These are phyloP conservation scores for Cercospora zeina DNA, from an alignment of 2,329 filamentous ascomycete genomes.

Conservation along the genomic window DNA sequence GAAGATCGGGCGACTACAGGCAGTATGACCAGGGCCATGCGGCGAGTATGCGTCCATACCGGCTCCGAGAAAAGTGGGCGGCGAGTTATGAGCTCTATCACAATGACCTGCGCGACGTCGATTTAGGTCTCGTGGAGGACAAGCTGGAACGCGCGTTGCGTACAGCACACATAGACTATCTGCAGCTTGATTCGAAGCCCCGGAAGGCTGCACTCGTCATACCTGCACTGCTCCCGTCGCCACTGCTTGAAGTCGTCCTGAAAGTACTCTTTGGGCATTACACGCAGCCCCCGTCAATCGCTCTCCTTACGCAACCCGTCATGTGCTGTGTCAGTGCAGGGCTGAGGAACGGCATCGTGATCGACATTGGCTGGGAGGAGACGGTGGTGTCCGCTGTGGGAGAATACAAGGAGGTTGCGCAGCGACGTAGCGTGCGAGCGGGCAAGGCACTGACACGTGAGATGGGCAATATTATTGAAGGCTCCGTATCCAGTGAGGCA, in stretches of 20 bases:
- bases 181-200: slow-evolving; percentile 68
- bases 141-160: slow-evolving; percentile 80
- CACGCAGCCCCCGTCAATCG: slow-evolving; percentile 76
- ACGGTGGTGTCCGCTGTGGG: slow-evolving; percentile 83
- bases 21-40: slow-evolving; percentile 39
- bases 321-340: slow-evolving; percentile 77
- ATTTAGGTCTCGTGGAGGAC: slow-evolving; percentile 79
- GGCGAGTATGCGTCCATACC: slow-evolving; percentile 36
- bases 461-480: slow-evolving; percentile 64
- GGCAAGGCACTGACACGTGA: slow-evolving; percentile 70
- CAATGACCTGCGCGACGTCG: slow-evolving; percentile 68
- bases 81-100: slow-evolving; percentile 73
- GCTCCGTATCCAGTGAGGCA: slow-evolving; percentile 50
- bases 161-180: slow-evolving; percentile 77
- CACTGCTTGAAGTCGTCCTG: slow-evolving; percentile 72
- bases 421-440: slow-evolving; percentile 69
- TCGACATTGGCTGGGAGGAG: slow-evolving; percentile 92
- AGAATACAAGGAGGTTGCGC: slow-evolving; percentile 80
- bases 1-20: slow-evolving; percentile 78
- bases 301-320: slow-evolving; percentile 74
- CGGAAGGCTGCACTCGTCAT: slow-evolving; percentile 72
- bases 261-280: slow-evolving; percentile 78
- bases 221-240: slow-evolving; percentile 74
- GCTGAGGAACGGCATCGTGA: slow-evolving; percentile 77
- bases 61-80: slow-evolving; percentile 62